phyloP scores from a whole-genome alignment of 768 basidiomycete species.

The Epithele typhae region DNA sequence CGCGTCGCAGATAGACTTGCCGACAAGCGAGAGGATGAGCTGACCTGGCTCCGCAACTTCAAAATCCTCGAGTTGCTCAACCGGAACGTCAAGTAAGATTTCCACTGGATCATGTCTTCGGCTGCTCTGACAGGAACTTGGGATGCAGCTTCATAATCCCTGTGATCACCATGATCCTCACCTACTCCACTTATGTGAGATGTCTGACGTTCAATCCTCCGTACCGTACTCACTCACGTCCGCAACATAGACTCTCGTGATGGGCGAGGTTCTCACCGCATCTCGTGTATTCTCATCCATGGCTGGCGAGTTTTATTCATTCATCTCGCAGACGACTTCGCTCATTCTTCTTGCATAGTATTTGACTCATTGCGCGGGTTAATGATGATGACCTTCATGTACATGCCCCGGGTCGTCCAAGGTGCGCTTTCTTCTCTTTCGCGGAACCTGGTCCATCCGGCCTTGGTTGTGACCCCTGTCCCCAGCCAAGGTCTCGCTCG shows the following conservation, averaged over 20 bases:
- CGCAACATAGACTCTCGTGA: conserved; percentile 30
- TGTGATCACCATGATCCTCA: conserved; percentile 59
- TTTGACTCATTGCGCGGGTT: conserved; percentile 59
- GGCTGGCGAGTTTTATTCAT: conserved; percentile 23
- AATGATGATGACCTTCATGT: conserved; percentile 33
- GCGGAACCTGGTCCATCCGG: conserved; percentile 21
- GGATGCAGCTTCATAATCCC: conserved; percentile 60
- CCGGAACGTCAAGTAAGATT: conserved; percentile 37
- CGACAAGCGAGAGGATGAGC: conserved; percentile 58
- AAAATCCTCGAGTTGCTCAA: conserved; percentile 48
- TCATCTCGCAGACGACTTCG: not conserved
- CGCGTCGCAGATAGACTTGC: conserved; percentile 49
- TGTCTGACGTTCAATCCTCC: too few species aligned
- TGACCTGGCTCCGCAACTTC: conserved; percentile 47
- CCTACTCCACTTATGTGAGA: conserved; percentile 56
- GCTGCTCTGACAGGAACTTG: conserved; percentile 35
- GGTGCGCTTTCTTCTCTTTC: too few species aligned
- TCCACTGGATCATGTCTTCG: not conserved
- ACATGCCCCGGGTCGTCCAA: conserved; percentile 27
- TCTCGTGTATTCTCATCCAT: conserved; percentile 37
- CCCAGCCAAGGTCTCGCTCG: conserved; percentile 65
- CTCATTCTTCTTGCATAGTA: too few species aligned
- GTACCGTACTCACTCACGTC: too few species aligned
- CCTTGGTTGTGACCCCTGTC: not conserved
- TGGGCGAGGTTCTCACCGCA: conserved; percentile 35